Evolutionary conservation across 192 early-diverging fungal species (phyloP).

Genomic region (Coemansia sp.): DNA sequence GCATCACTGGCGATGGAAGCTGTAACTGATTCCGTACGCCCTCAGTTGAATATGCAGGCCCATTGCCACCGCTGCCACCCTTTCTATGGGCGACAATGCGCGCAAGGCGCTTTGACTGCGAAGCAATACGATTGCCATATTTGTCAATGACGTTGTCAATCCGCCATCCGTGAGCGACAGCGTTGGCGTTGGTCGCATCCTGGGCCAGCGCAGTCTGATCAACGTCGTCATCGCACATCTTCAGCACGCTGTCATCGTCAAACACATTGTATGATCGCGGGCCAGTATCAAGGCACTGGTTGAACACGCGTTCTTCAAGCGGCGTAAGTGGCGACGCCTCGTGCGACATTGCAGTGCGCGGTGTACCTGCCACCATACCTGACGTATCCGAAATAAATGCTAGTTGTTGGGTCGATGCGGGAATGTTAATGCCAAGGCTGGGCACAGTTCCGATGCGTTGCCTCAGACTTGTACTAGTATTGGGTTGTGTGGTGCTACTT

Average conservation of each 20-base stretch:
- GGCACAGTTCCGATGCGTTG: slow-evolving; percentile 7
- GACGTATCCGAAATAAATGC: background rate
- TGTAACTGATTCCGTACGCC: no score
- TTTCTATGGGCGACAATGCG: slow-evolving; percentile 35
- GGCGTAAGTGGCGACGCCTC: slow-evolving; percentile 40
- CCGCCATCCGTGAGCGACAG: slow-evolving; percentile 25
- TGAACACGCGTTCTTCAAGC: slow-evolving; percentile 45
- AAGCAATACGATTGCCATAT: slow-evolving; percentile 37
- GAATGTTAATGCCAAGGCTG: slow-evolving; percentile 10
- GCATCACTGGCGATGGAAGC: background rate
- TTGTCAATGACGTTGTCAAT: slow-evolving; percentile 44
- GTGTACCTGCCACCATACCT: slow-evolving; percentile 19
- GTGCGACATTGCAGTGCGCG: slow-evolving; percentile 20
- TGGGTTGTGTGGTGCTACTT: background rate
- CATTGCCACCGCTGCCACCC: slow-evolving; percentile 7
- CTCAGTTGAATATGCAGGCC: no score
- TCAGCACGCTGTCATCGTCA: slow-evolving; percentile 33
- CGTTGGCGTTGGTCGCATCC: background rate
- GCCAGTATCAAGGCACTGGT: slow-evolving; percentile 1
- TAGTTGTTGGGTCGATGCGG: background rate
- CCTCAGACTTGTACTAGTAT: background rate
- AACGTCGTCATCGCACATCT: slow-evolving; percentile 31
- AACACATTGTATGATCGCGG: slow-evolving; percentile 26
- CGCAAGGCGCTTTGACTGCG: slow-evolving; percentile 30
- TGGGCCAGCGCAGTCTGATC: slow-evolving; percentile 4